A percentile compares a stretch with the other conserved stretches of the same genome.
Conservation (phyloP, 495 filamentous ascomycete species). For the Platismatia glauca region DNA sequence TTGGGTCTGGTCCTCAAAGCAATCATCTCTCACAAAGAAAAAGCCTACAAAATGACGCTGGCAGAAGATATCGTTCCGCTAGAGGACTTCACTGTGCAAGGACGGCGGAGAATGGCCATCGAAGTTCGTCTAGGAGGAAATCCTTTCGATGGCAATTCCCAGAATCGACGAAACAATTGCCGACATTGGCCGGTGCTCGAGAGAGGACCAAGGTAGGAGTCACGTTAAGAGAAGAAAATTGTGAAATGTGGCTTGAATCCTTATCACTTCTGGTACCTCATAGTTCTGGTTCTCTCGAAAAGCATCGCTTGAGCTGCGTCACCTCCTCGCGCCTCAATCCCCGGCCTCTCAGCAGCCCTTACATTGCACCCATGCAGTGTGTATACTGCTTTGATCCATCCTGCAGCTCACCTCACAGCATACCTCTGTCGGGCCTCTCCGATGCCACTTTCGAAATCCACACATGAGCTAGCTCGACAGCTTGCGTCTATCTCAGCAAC, state of each 20-base stretch:
- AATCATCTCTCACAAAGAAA: slow-evolving; percentile 28
- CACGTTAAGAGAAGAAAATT: slow-evolving; percentile 9
- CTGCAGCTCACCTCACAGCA: neutral
- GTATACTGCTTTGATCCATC: neutral
- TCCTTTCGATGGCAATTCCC: slow-evolving; percentile 39
- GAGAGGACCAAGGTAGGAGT: neutral
- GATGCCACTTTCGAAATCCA: neutral
- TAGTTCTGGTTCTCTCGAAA: neutral
- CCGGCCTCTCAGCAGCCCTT: slow-evolving; percentile 3
- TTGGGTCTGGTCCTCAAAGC: slow-evolving; percentile 30
- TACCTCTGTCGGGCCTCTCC: neutral
- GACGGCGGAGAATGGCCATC: slow-evolving; percentile 56
- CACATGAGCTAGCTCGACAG: slow-evolving; percentile 1
- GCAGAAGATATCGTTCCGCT: slow-evolving; percentile 54
- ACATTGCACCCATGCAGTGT: slow-evolving; percentile 3
- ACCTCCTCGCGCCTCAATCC: neutral
- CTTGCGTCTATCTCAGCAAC: neutral
- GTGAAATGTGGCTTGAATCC: neutral
- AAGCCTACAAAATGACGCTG: slow-evolving; percentile 54
- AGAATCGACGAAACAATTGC: slow-evolving; percentile 18
- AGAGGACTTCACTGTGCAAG: slow-evolving; percentile 22
- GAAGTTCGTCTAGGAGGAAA: slow-evolving; percentile 78
- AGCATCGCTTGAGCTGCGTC: neutral
- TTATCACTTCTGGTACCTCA: slow-evolving; percentile 1
- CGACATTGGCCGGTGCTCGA: neutral